These are phyloP conservation scores for Tolypocladium endophyticum DNA, from an alignment of 2,329 filamentous ascomycete species.

Conservation along the genomic window DNA sequence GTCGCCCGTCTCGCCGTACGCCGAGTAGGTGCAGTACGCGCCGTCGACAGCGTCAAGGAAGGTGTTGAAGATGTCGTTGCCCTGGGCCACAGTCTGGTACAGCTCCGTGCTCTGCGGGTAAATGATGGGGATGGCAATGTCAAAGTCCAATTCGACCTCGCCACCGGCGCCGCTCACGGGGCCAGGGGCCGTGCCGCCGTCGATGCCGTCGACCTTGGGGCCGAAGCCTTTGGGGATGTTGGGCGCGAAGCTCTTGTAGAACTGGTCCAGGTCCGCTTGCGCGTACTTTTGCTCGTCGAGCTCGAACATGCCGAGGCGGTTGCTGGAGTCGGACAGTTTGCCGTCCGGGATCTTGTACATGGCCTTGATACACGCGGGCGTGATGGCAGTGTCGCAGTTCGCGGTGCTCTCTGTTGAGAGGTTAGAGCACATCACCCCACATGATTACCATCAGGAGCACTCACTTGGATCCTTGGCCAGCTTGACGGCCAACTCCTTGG, in stretches of 20 bases:
- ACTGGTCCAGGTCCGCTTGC: conserved; percentile 32
- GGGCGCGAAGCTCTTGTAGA: conserved; percentile 32
- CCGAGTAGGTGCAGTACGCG: conserved; percentile 15
- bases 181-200: conserved; percentile 33
- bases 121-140: conserved; percentile 41
- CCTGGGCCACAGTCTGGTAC: conserved; percentile 28
- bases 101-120: conserved; percentile 40
- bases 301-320: conserved; percentile 42
- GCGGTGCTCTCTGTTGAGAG: neutral
- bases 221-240: conserved; percentile 28
- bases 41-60: conserved; percentile 35
- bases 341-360: conserved; percentile 34
- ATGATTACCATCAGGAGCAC: neutral
- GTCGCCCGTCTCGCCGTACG: neutral
- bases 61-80: conserved; percentile 28
- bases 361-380: conserved; percentile 42
- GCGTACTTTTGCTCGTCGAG: conserved; percentile 40
- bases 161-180: conserved; percentile 17
- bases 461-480: neutral
- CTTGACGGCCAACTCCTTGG: neutral
- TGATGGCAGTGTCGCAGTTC: conserved; percentile 42
- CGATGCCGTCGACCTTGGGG: conserved; percentile 35
- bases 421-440: neutral
- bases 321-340: conserved; percentile 22
- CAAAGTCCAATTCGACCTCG: conserved; percentile 44